These are phyloP conservation scores for Falciphora oryzae DNA, from an alignment of 2,329 filamentous ascomycete genomes.

Conservation along the genomic window DNA sequence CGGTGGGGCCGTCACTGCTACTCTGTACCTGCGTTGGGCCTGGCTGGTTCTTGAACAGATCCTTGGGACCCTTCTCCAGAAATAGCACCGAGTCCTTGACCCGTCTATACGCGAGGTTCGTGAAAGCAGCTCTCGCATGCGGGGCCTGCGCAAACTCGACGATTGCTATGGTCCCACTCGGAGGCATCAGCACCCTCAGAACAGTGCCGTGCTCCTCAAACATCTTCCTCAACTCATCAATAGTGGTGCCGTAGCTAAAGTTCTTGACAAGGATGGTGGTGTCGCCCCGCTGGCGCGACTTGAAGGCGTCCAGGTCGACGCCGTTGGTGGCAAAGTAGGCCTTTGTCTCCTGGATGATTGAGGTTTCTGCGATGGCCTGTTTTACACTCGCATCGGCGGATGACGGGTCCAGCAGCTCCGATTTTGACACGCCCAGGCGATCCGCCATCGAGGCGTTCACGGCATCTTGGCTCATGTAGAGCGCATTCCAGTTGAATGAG, in stretches of 20 bases:
- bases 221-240: conserved; percentile 70
- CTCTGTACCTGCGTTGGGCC: conserved; percentile 11
- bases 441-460: conserved; percentile 86
- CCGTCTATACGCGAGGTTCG: conserved; percentile 78
- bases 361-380: conserved; percentile 87
- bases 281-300: conserved; percentile 76
- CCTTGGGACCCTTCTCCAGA: conserved; percentile 85
- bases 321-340: conserved; percentile 83
- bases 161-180: conserved; percentile 88
- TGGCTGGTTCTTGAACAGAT: conserved; percentile 55
- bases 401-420: conserved; percentile 89
- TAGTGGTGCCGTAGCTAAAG: conserved; percentile 76
- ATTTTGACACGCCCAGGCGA: conserved; percentile 83
- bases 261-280: conserved; percentile 90
- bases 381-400: conserved; percentile 91
- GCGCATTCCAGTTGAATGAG: conserved; percentile 96
- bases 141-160: conserved; percentile 77
- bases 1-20: conserved; percentile 27
- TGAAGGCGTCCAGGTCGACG: conserved; percentile 89
- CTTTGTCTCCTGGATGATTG: conserved; percentile 94
- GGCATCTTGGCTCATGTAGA: conserved; percentile 97
- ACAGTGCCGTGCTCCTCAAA: conserved; percentile 85
- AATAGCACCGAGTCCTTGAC: conserved; percentile 89
- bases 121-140: conserved; percentile 79
- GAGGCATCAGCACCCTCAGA: conserved; percentile 81